Evolutionary conservation across 768 basidiomycete species (phyloP).

Genomic region (Hygrophorus pudorinus): DNA sequence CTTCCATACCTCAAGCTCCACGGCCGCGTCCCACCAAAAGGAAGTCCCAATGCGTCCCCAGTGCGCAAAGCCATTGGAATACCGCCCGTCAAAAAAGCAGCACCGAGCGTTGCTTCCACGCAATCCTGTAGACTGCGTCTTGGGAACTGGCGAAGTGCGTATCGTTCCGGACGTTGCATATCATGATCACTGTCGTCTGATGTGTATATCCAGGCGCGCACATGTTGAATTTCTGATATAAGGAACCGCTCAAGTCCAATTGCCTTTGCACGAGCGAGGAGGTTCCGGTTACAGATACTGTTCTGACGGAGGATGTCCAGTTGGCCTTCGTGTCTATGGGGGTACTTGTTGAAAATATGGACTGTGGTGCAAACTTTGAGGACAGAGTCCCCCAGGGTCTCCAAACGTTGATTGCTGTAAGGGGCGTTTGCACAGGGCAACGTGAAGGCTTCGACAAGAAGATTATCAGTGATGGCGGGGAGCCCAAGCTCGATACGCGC

Average conservation of each 20-base stretch:
- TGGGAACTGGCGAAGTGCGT: constrained; percentile 40
- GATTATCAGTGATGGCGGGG: constrained; percentile 45
- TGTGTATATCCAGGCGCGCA: constrained; percentile 50
- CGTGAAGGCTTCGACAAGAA: constrained; percentile 67
- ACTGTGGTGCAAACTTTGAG: constrained; percentile 69
- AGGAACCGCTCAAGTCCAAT: constrained; percentile 55
- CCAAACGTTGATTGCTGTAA: constrained; percentile 78
- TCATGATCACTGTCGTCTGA: constrained; percentile 25
- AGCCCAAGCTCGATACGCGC: constrained; percentile 47
- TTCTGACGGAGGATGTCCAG: constrained; percentile 54
- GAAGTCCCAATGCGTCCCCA: constrained; percentile 56
- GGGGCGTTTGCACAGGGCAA: constrained; percentile 53
- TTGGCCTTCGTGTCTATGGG: constrained; percentile 77
- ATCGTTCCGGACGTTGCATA: constrained; percentile 15
- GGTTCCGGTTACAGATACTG: constrained; percentile 59
- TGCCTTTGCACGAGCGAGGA: constrained; percentile 58
- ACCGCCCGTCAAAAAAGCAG: constrained; percentile 64
- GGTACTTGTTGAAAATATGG: constrained; percentile 67
- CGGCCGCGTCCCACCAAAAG: constrained; percentile 59
- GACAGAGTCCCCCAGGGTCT: constrained; percentile 82
- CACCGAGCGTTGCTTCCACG: constrained; percentile 80
- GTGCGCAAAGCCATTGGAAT: constrained; percentile 55
- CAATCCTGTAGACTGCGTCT: constrained; percentile 76
- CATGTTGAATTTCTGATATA: constrained; percentile 44
- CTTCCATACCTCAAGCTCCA: constrained; percentile 55